Evolutionary conservation across 2,329 filamentous ascomycete genomes (phyloP).

Genomic region (Pestalotiopsis sp.): DNA sequence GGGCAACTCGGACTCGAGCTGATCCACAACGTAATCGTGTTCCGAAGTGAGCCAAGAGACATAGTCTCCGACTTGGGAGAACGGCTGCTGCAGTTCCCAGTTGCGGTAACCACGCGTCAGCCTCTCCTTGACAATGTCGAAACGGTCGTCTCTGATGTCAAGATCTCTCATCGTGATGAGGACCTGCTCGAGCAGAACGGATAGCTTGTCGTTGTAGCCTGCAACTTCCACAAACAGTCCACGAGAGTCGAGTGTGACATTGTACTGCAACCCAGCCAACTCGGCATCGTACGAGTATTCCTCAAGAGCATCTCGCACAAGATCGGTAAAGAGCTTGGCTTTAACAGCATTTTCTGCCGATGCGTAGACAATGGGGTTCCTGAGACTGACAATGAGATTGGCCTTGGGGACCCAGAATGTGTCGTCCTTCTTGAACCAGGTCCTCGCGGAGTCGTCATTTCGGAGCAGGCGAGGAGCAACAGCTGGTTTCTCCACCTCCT

Average conservation of each 20-base stretch:
- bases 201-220: constrained; percentile 96
- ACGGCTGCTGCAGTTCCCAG: constrained; percentile 85
- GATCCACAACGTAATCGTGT: constrained; percentile 76
- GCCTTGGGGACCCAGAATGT: constrained; percentile 98
- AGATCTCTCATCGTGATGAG: constrained; percentile 82
- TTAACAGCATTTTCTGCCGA: constrained; percentile 80
- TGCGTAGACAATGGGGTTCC: constrained; percentile 77
- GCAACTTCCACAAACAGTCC: constrained; percentile 79
- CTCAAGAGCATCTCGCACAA: constrained; percentile 85
- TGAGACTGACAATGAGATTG: constrained; percentile 78
- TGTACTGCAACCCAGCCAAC: constrained; percentile 85
- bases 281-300: constrained; percentile 97
- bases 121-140: constrained; percentile 88
- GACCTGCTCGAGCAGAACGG: constrained; percentile 88
- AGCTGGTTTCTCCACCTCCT: constrained; percentile 76
- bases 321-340: constrained; percentile 77
- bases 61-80: constrained; percentile 83
- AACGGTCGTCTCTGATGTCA: constrained; percentile 82
- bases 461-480: constrained; percentile 80
- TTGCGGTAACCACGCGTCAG: constrained; percentile 78
- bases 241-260: constrained; percentile 69
- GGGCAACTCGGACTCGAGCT: constrained; percentile 76
- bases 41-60: constrained; percentile 80
- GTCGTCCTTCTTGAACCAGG: constrained; percentile 99
- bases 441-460: constrained; percentile 77